Percentiles rank a stretch among this genome's conserved stretches.
These are phyloP conservation scores for Spongiforma sp. DNA, from an alignment of 1,284 basidiomycete species.

Conservation along the genomic window DNA sequence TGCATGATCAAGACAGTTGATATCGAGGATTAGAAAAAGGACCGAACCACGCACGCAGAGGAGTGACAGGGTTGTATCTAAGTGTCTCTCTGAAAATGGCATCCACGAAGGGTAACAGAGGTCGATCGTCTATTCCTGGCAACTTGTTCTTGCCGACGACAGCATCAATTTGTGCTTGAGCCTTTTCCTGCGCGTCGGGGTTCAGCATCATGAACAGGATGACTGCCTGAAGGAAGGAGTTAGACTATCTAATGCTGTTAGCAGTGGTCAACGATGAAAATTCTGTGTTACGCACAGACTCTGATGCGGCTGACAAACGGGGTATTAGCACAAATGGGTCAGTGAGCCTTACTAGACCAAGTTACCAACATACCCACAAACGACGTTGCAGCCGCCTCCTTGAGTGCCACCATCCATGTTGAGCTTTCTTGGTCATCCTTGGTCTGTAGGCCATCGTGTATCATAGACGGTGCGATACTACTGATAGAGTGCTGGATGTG, in stretches of 20 bases:
- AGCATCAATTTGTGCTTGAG: slow-evolving; percentile 20
- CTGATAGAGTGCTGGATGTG: background rate
- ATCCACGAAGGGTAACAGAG: slow-evolving; percentile 21
- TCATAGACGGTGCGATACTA: background rate
- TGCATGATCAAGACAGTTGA: background rate
- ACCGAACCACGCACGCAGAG: slow-evolving; percentile 7
- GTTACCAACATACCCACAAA: slow-evolving; percentile 1
- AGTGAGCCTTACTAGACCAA: background rate
- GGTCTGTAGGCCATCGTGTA: slow-evolving; percentile 2
- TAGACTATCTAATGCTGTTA: slow-evolving; percentile 11
- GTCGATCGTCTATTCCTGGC: slow-evolving; percentile 18
- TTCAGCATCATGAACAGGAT: slow-evolving; percentile 25
- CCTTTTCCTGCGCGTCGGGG: slow-evolving; percentile 15
- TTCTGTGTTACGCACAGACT: slow-evolving; percentile 13
- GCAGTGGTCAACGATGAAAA: background rate
- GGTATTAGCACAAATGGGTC: background rate
- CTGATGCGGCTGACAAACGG: slow-evolving; percentile 10
- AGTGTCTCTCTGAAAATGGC: slow-evolving; percentile 19
- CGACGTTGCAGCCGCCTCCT: slow-evolving; percentile 3
- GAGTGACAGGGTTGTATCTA: slow-evolving; percentile 1
- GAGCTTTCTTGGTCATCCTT: background rate
- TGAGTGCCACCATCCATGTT: slow-evolving; percentile 1
- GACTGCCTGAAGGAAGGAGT: slow-evolving; percentile 12
- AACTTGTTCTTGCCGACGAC: slow-evolving; percentile 16
- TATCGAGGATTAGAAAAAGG: no score